These are phyloP conservation scores for Pseudopyrenochaeta lycopersici DNA, from an alignment of 2,329 filamentous ascomycete genomes.

Conservation along the genomic window DNA sequence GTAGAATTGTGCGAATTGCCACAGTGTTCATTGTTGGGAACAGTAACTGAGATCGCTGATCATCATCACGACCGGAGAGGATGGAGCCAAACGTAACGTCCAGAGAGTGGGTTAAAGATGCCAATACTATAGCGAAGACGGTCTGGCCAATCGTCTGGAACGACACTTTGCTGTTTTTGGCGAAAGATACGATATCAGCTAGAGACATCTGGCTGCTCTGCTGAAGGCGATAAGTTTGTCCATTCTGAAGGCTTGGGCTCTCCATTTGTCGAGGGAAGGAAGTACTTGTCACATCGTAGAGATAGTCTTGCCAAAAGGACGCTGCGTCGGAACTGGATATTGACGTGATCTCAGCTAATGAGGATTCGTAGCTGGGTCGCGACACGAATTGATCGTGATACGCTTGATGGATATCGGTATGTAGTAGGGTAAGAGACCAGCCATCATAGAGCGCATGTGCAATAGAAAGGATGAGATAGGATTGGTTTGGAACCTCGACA, in stretches of 20 bases:
- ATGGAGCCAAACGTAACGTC: constrained; percentile 86
- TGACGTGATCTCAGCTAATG: constrained; percentile 65
- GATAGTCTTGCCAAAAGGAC: constrained; percentile 75
- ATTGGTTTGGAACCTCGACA: constrained; percentile 41
- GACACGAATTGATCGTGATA: constrained; percentile 61
- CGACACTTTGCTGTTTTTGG: constrained; percentile 72
- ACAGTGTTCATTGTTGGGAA: constrained; percentile 96
- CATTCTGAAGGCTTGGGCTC: constrained; percentile 1
- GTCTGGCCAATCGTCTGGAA: constrained; percentile 79
- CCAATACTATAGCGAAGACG: constrained; percentile 77
- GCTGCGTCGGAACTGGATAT: constrained; percentile 58
- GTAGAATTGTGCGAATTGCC: constrained; percentile 74
- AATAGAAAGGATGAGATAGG: constrained; percentile 72
- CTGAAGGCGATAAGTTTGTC: constrained; percentile 56
- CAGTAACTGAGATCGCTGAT: constrained; percentile 71
- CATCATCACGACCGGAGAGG: constrained; percentile 82
- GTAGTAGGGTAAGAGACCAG: constrained; percentile 79
- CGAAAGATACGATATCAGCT: constrained; percentile 64
- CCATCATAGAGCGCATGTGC: constrained; percentile 91
- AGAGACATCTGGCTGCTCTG: constrained; percentile 54
- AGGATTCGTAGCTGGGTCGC: constrained; percentile 61
- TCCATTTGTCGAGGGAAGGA: constrained; percentile 47
- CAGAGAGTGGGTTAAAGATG: constrained; percentile 68
- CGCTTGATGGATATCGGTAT: constrained; percentile 72
- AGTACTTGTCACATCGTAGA: constrained; percentile 62